A percentile compares a stretch with the other conserved stretches of the same genome.
phyloP scores from a whole-genome alignment of 177 flowering plant genomes.

The Vitis hybrid region DNA sequence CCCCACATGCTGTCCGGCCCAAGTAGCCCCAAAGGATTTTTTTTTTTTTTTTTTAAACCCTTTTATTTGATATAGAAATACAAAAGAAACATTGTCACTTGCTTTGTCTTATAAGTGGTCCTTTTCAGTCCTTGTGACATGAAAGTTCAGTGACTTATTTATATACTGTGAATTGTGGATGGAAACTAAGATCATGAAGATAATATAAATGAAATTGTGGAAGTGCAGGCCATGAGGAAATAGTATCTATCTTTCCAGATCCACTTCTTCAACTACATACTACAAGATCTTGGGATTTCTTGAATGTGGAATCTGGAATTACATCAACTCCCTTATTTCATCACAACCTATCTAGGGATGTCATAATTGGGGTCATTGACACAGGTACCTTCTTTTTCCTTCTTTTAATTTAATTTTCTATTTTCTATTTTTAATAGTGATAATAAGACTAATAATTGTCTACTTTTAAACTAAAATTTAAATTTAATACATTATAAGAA shows the following conservation, averaged over 20 bases:
- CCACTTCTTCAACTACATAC: constrained; percentile 64
- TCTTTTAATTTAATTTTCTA: background rate
- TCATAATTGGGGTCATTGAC: constrained; percentile 71
- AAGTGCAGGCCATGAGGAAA: constrained; percentile 35
- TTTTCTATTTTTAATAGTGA: background rate
- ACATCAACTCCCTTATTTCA: constrained; percentile 6
- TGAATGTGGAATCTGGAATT: constrained; percentile 32
- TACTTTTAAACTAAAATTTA: too few relatives aligned
- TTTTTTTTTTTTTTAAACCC: too few relatives aligned
- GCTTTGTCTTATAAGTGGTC: too few relatives aligned
- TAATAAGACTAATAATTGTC: too few relatives aligned
- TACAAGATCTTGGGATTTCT: constrained; percentile 87
- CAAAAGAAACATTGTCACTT: too few relatives aligned
- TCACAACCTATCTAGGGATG: constrained; percentile 28
- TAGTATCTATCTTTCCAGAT: constrained; percentile 71
- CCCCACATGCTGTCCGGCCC: too few relatives aligned
- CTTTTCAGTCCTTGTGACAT: too few relatives aligned
- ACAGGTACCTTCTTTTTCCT: constrained; percentile 38
- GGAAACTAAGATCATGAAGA: too few relatives aligned
- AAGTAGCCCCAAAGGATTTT: too few relatives aligned
- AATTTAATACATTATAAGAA: too few relatives aligned
- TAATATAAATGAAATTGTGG: background rate
- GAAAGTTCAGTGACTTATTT: background rate
- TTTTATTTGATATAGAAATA: too few relatives aligned
- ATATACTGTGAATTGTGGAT: background rate